Percentiles rank a stretch among this genome's conserved stretches.
These are phyloP conservation scores for Stereum hirsutum DNA, from an alignment of 1,284 basidiomycete species.

Conservation along the genomic window DNA sequence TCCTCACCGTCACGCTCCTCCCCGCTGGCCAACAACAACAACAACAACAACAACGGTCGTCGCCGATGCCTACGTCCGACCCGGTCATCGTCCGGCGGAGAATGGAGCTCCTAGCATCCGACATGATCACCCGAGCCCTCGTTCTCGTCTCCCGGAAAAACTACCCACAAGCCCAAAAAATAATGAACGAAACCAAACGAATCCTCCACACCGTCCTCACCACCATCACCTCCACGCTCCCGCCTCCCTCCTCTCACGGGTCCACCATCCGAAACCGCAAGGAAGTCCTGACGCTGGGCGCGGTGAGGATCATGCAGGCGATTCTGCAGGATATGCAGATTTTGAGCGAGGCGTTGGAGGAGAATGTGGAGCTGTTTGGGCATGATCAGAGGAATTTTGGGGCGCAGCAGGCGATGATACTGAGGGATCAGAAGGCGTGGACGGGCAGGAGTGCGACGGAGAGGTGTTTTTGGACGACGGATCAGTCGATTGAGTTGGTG, in stretches of 20 bases:
- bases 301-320: conserved; percentile 72
- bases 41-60: too few relatives aligned
- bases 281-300: conserved; percentile 60
- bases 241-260: conserved; percentile 36
- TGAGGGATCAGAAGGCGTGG: conserved; percentile 91
- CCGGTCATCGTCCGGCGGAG: conserved; percentile 83
- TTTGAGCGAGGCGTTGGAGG: conserved; percentile 78
- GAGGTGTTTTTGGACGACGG: conserved; percentile 81
- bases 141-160: conserved; percentile 85
- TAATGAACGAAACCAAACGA: conserved; percentile 82
- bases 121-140: conserved; percentile 91
- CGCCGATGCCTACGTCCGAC: conserved; percentile 52
- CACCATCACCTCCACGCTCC: conserved; percentile 64
- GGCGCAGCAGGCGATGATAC: conserved; percentile 89
- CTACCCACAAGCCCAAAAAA: conserved; percentile 77
- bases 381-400: conserved; percentile 88
- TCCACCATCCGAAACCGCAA: conserved; percentile 55
- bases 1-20: conserved; percentile 82
- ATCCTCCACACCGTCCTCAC: conserved; percentile 81
- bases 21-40: conserved; percentile 39
- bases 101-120: conserved; percentile 88
- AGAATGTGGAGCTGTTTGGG: conserved; percentile 84
- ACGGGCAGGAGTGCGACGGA: conserved; percentile 81
- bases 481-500: conserved; percentile 77
- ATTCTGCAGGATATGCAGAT: conserved; percentile 81